Base-by-base conservation (phyloP, 495 filamentous ascomycete species). In the Talaromyces nanjingensis region DNA sequence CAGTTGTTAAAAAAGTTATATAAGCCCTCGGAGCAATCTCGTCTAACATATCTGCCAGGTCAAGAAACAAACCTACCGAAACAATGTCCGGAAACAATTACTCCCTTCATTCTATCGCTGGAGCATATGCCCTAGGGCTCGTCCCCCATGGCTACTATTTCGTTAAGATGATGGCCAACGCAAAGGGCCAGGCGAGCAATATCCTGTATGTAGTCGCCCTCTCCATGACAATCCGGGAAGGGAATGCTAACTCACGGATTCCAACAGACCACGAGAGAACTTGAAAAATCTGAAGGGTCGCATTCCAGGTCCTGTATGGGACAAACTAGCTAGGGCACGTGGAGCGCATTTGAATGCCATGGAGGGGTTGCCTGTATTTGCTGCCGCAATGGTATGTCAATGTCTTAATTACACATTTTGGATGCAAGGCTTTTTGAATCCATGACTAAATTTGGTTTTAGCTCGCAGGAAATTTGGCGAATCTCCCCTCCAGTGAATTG, bases 91-190 rank as follows among this genome's bases (percentile, higher is more conserved):
- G 20, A 54, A 24, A 54, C 49, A 72, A 73, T 65, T 68, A 69
- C 27, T 71, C 69, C 14, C 67, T 73, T n/a, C 65, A 63, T 45
- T 71, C 71, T 3, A 68, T 73, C 58, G 33, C 63, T 39, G 71
- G 67, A 27, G 69, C 67, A 4, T 73, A 73, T 60, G 71, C 67
- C 59, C 24, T 73, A 4, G 71, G 66, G 16, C 62, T 73, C 39
- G 64, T 65, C 20, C 71, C 71, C 3, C 67, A 73, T 25, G 64
- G 66, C 39, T 73, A 71, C 63, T 73, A 71, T 60, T 56, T 68
- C 18, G 59, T 73, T 4, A 73, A 73, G 49, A 71, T 71, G 71
- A 71, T 69, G 69, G 67, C 69, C 55, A 71, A 73, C 39, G 64
- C 69, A 24, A 69, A 70, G 14, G 70, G 66, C 8, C 65, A 66